These are phyloP conservation scores for Dothidotthia symphoricarpi DNA, from an alignment of 2,329 filamentous ascomycete species.

Conservation along the genomic window DNA sequence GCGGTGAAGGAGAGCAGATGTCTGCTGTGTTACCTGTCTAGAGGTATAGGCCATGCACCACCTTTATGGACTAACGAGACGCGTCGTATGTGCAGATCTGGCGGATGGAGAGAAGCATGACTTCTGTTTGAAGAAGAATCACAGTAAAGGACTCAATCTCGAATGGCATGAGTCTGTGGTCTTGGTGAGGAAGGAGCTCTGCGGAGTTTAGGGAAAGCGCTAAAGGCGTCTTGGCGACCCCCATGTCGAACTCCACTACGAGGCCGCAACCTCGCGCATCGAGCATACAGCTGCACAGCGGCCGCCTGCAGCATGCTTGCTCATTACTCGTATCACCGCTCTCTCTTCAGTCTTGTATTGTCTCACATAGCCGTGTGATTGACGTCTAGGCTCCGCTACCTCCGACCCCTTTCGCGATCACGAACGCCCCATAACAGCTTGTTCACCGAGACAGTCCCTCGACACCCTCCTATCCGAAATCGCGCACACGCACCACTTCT, in stretches of 20 bases:
- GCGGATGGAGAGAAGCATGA: too few species aligned
- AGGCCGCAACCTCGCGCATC: slow-evolving; percentile 21
- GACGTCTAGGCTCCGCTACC: slow-evolving; percentile 9
- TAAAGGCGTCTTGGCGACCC: slow-evolving; percentile 18
- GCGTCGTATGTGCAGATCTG: too few species aligned
- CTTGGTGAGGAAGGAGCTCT: slow-evolving; percentile 8
- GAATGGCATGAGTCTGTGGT: background rate
- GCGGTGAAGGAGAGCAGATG: too few species aligned
- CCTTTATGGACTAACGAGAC: too few species aligned
- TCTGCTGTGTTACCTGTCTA: too few species aligned
- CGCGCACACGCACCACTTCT: slow-evolving; percentile 7
- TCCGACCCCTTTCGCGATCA: slow-evolving; percentile 25
- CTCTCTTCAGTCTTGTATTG: slow-evolving; percentile 4
- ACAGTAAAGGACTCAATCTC: too few species aligned
- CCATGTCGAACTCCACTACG: slow-evolving; percentile 20
- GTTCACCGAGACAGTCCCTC: slow-evolving; percentile 4
- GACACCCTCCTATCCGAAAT: slow-evolving; percentile 5
- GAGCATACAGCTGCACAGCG: slow-evolving; percentile 26
- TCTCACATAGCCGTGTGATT: slow-evolving; percentile 16
- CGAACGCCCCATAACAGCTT: slow-evolving; percentile 10
- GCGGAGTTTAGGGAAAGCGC: slow-evolving; percentile 12
- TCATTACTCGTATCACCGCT: slow-evolving; percentile 8
- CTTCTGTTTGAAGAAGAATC: too few species aligned
- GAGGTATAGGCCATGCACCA: too few species aligned
- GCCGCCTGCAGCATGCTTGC: slow-evolving; percentile 21